Evolutionary conservation across 1,284 basidiomycete species (phyloP).

Genomic region (Rugosomyces carneus): DNA sequence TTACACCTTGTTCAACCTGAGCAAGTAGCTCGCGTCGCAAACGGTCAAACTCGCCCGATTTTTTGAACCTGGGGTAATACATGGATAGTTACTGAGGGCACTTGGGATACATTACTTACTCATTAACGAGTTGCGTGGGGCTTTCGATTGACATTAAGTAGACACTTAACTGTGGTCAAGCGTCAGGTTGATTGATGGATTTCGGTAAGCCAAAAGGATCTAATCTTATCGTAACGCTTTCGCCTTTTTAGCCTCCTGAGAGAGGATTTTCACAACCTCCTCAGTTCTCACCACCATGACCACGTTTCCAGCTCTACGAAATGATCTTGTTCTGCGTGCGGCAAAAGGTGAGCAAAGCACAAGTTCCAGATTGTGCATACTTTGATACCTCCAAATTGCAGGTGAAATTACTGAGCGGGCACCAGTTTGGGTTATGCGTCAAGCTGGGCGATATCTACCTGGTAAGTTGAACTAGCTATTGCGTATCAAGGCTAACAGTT

Average conservation of each 20-base stretch:
- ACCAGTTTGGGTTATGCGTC: conserved; percentile 99
- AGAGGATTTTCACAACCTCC: not conserved
- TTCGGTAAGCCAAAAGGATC: conserved; percentile 1
- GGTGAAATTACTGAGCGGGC: conserved; percentile 88
- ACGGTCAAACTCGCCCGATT: conserved; percentile 73
- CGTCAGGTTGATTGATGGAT: not conserved
- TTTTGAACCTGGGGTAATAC: conserved; percentile 56
- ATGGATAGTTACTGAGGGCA: not conserved
- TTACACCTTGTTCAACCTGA: conserved; percentile 59
- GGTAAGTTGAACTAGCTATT: conserved; percentile 42
- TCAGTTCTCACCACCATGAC: conserved; percentile 20
- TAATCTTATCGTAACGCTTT: conserved; percentile 16
- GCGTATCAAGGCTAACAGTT: not conserved
- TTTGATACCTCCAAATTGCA: conserved; percentile 21
- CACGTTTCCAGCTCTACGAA: conserved; percentile 72
- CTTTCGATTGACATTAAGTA: conserved; percentile 38
- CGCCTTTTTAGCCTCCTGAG: not conserved
- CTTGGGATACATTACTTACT: conserved; percentile 32
- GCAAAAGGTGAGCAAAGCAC: conserved; percentile 54
- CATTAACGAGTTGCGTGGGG: conserved; percentile 54
- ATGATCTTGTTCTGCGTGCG: conserved; percentile 87
- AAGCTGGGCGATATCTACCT: conserved; percentile 94
- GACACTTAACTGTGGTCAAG: not conserved
- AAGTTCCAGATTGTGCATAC: not conserved
- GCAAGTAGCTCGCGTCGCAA: conserved; percentile 58